Evolutionary conservation across 1,139 yeast genomes (phyloP), one percentile per base, ranked within the genome.

Genomic region (Sugiyamaella castrensis): DNA sequence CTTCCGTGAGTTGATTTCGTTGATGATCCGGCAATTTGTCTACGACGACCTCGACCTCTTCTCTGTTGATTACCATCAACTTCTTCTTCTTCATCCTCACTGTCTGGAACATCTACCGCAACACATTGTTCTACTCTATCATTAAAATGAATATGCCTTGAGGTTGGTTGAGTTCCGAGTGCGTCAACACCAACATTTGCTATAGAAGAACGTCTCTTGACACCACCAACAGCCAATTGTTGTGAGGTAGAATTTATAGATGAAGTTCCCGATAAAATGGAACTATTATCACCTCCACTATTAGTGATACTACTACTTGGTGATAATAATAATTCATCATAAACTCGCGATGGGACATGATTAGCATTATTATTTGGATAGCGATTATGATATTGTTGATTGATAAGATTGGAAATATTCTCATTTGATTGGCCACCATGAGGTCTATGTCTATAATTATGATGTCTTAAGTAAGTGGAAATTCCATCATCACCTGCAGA

Each of bases 91-190:
- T 59, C 61, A 32, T 62, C 68, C 38, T 64, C 67, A 27, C 72
- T 77, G 40, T 72, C 71, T 43, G 70, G 74, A 34, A 35, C 34
- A 53, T 81, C 81, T 15, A 87, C 65, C 0, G 95, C 88, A 52
- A 86, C 80, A 66, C 98, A 91, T 68, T 92, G 98, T 64, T 87
- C 91, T 27, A 92, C 98, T 51, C 89, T 81, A 62, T 88, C 95
- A 63, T 85, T 91, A 69, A 92, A 92, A 69, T 89, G 98, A 51
- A 91, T 89, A 57, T 78, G 92, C 54, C 92, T 32, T 40, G 28
- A 47, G 27, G 27, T 30, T 5, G 48, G 10, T 12, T 26, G 32
- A 11, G 34, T 34, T 29, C 33, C 33, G 15, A 19, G 24, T 19
- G 24, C 5, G 5, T 4, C 24, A 28, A 11, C 19, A 38, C 33